These are phyloP conservation scores for Gamarada debralockiae DNA, from an alignment of 495 filamentous ascomycete species.

Conservation along the genomic window DNA sequence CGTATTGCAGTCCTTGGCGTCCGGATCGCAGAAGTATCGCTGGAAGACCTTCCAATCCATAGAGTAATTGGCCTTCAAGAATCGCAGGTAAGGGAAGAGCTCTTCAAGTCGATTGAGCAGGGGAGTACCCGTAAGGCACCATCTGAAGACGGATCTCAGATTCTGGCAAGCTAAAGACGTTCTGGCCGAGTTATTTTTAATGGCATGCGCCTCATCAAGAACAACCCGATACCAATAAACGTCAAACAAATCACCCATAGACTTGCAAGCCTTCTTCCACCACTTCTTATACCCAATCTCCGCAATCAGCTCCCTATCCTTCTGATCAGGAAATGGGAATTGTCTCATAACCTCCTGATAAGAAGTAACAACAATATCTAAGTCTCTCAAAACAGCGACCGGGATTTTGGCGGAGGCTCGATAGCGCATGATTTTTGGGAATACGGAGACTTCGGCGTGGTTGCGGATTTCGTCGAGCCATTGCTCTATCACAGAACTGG, in stretches of 20 bases:
- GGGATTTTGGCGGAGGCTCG: neutral
- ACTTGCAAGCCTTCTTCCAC: constrained; percentile 62
- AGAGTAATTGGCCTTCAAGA: constrained; percentile 45
- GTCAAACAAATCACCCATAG: constrained; percentile 54
- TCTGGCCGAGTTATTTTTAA: constrained; percentile 51
- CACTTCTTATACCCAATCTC: constrained; percentile 9
- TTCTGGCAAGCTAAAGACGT: constrained; percentile 51
- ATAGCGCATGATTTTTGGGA: constrained; percentile 27
- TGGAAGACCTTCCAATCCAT: constrained; percentile 41
- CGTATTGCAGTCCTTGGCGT: constrained; percentile 26
- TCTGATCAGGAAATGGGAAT: constrained; percentile 17
- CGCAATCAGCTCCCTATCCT: neutral
- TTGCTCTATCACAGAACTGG: constrained; percentile 49
- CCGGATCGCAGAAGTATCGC: constrained; percentile 40
- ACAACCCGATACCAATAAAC: constrained; percentile 89
- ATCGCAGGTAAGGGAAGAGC: constrained; percentile 59
- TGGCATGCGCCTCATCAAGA: constrained; percentile 79
- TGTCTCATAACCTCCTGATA: constrained; percentile 47
- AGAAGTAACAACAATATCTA: constrained; percentile 37
- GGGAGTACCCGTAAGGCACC: constrained; percentile 61
- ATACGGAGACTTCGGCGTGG: constrained; percentile 14
- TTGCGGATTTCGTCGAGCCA: constrained; percentile 50
- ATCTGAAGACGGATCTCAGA: constrained; percentile 49
- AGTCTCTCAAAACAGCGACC: constrained; percentile 9
- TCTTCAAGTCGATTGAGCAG: constrained; percentile 41